phyloP scores from a whole-genome alignment of 495 filamentous ascomycete genomes.

The Aspergillus bertholletiae region DNA sequence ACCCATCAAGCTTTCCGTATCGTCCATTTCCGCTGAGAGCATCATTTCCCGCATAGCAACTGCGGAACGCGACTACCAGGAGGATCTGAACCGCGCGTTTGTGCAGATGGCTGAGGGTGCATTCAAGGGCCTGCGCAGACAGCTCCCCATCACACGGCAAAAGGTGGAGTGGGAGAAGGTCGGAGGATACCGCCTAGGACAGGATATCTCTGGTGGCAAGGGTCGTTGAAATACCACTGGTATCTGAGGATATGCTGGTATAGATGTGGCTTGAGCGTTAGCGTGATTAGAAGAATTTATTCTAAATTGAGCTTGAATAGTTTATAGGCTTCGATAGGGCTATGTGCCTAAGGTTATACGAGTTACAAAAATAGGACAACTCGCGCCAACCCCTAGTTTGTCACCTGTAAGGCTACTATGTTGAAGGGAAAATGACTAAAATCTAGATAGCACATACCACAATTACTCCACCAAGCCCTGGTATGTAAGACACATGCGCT shows the following conservation, averaged over 20 bases:
- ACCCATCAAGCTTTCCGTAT: conserved; percentile 56
- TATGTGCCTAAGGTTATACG: too few species aligned
- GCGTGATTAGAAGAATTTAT: not conserved
- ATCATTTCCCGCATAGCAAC: conserved; percentile 71
- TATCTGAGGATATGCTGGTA: conserved; percentile 1
- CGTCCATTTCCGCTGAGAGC: conserved; percentile 59
- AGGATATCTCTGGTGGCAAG: conserved; percentile 56
- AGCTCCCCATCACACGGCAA: conserved; percentile 93
- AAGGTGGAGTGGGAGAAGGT: conserved; percentile 99
- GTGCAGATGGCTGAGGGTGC: conserved; percentile 82
- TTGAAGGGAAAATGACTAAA: too few species aligned
- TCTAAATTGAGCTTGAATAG: not conserved
- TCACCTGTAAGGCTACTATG: too few species aligned
- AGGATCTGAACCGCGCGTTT: conserved; percentile 91
- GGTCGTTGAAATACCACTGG: conserved; percentile 22
- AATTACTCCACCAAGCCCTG: too few species aligned
- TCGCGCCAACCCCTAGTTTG: too few species aligned
- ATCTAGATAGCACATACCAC: too few species aligned
- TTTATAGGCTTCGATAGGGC: not conserved
- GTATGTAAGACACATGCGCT: too few species aligned
- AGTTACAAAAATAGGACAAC: too few species aligned
- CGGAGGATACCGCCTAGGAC: conserved; percentile 81
- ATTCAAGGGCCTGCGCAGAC: conserved; percentile 89
- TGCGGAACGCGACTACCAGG: conserved; percentile 89
- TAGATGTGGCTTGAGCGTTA: not conserved